Conservation (phyloP, 1,284 basidiomycete genomes). For the Cryptococcus sp. region DNA sequence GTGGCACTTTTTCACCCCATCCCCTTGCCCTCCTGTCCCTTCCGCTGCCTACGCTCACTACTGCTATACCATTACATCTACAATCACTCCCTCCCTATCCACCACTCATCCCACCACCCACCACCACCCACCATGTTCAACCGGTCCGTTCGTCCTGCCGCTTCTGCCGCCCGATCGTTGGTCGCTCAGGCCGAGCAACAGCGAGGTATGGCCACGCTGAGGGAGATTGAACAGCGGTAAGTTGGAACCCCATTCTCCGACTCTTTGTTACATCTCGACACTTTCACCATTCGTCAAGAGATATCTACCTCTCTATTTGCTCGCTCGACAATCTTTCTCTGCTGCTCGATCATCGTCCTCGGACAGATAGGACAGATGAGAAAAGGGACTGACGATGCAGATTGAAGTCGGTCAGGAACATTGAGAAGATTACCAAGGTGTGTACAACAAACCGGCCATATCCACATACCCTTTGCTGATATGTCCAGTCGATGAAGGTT, state of each 20-base stretch:
- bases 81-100: slow-evolving; percentile 18
- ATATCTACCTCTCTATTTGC: no score
- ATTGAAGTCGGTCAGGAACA: slow-evolving; percentile 89
- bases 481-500: slow-evolving; percentile 91
- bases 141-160: slow-evolving; percentile 60
- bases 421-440: slow-evolving; percentile 98
- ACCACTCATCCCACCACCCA: slow-evolving; percentile 9
- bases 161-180: slow-evolving; percentile 48
- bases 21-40: neutral
- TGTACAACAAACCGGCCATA: slow-evolving; percentile 36
- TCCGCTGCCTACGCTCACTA: neutral
- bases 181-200: slow-evolving; percentile 48
- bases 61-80: slow-evolving; percentile 1
- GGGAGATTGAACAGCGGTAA: slow-evolving; percentile 87
- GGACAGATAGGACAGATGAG: neutral
- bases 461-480: no score
- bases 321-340: no score
- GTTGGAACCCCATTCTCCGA: slow-evolving; percentile 13
- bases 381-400: slow-evolving; percentile 16
- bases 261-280: neutral
- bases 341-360: no score
- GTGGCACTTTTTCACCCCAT: slow-evolving; percentile 7
- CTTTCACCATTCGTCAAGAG: neutral
- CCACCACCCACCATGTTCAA: slow-evolving; percentile 44
- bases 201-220: slow-evolving; percentile 88